phyloP scores from a whole-genome alignment of 345 rosid species.

The Citrus reticulata region DNA sequence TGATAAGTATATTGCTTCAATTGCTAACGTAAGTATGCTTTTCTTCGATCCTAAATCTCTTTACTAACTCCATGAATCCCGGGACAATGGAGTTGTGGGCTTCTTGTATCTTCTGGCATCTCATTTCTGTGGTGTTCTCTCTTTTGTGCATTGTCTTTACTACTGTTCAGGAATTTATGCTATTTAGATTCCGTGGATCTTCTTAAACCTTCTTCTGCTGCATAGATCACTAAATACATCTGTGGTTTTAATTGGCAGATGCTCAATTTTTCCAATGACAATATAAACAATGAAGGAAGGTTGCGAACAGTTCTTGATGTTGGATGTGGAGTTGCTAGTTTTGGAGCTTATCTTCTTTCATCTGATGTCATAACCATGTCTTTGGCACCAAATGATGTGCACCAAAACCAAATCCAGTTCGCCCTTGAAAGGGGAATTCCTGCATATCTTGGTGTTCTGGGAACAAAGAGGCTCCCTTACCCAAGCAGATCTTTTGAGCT shows the following conservation, averaged over 20 bases:
- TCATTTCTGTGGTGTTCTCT: not conserved
- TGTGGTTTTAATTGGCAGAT: constrained; percentile 55
- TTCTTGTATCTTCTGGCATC: not conserved
- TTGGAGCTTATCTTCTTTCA: constrained; percentile 91
- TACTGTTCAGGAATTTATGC: not conserved
- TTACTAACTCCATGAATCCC: not conserved
- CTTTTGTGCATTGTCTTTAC: constrained; percentile 1
- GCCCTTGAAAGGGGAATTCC: constrained; percentile 99
- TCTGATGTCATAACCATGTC: constrained; percentile 88
- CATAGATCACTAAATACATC: constrained; percentile 5
- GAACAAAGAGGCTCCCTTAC: constrained; percentile 94
- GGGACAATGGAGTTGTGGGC: not conserved
- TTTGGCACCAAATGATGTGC: constrained; percentile 96
- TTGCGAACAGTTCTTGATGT: constrained; percentile 92
- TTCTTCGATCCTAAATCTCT: not conserved
- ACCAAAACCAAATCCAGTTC: constrained; percentile 99
- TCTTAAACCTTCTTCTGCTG: not conserved
- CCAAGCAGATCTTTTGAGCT: constrained; percentile 99
- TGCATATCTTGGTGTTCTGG: constrained; percentile 95
- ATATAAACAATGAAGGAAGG: constrained; percentile 70
- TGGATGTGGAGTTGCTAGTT: constrained; percentile 99
- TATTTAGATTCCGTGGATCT: not conserved
- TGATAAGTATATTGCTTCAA: constrained; percentile 87
- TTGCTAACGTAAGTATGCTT: constrained; percentile 73
- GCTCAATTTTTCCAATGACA: constrained; percentile 78